phyloP scores from a whole-genome alignment of 2,329 filamentous ascomycete genomes.

The Aspergillus sp. region DNA sequence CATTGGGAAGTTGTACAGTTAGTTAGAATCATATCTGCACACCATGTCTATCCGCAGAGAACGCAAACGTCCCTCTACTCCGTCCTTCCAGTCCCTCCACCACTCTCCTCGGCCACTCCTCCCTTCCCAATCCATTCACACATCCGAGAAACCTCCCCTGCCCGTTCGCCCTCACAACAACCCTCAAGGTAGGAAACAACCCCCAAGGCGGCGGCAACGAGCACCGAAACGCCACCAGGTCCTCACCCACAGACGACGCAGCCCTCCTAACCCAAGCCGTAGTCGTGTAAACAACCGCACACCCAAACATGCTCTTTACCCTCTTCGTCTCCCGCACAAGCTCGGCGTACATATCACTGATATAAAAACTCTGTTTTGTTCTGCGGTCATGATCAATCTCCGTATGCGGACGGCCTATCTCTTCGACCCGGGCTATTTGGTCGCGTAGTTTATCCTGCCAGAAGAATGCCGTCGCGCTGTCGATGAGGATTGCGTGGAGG shows the following conservation, averaged over 20 bases:
- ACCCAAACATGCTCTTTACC: slow-evolving; percentile 33
- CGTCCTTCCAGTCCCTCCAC: slow-evolving; percentile 20
- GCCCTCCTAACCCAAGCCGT: slow-evolving; percentile 16
- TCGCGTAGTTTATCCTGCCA: slow-evolving; percentile 46
- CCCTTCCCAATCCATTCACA: slow-evolving; percentile 31
- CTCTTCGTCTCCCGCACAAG: slow-evolving; percentile 25
- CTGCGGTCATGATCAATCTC: slow-evolving; percentile 24
- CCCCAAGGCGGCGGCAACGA: slow-evolving; percentile 35
- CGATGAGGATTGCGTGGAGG: slow-evolving; percentile 48
- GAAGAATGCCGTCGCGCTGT: slow-evolving; percentile 50
- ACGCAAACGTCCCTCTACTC: slow-evolving; percentile 25
- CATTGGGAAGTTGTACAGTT: slow-evolving; percentile 48
- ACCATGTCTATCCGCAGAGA: slow-evolving; percentile 20
- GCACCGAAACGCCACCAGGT: slow-evolving; percentile 25
- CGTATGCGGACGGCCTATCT: slow-evolving; percentile 24
- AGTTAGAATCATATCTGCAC: slow-evolving; percentile 6
- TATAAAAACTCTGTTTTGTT: slow-evolving; percentile 22
- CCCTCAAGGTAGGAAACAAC: slow-evolving; percentile 29
- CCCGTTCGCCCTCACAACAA: slow-evolving; percentile 29
- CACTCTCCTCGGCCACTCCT: slow-evolving; percentile 29
- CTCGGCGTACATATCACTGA: slow-evolving; percentile 25
- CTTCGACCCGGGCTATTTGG: slow-evolving; percentile 35
- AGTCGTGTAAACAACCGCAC: slow-evolving; percentile 34
- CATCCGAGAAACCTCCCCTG: slow-evolving; percentile 30
- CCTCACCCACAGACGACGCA: slow-evolving; percentile 1